Evolutionary conservation across 768 basidiomycete genomes (phyloP).

Genomic region (Neoboletus brunneissimus): DNA sequence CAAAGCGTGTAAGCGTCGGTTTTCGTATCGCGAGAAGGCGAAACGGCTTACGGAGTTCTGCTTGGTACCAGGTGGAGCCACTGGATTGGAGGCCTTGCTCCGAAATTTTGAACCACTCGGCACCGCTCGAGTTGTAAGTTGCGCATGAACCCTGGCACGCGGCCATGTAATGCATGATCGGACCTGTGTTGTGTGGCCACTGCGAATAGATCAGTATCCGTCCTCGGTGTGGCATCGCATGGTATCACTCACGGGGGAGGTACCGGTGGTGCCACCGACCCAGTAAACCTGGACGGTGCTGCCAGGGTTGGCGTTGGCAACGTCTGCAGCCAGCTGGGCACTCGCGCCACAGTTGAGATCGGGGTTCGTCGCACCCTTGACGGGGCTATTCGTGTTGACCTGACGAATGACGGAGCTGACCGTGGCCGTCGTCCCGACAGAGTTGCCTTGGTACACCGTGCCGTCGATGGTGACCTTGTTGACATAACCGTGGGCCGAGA

Average conservation of each 20-base stretch:
- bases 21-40: background rate
- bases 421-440: slow-evolving; percentile 27
- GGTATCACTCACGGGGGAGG: slow-evolving; percentile 22
- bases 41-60: slow-evolving; percentile 40
- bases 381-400: slow-evolving; percentile 41
- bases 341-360: slow-evolving; percentile 56
- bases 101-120: slow-evolving; percentile 76
- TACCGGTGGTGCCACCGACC: slow-evolving; percentile 40
- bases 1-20: background rate
- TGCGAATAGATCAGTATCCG: slow-evolving; percentile 8
- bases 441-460: slow-evolving; percentile 28
- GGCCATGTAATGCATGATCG: slow-evolving; percentile 72
- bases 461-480: slow-evolving; percentile 29
- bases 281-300: slow-evolving; percentile 52
- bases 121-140: slow-evolving; percentile 49
- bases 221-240: background rate
- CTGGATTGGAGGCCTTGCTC: slow-evolving; percentile 43
- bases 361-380: slow-evolving; percentile 56
- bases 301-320: slow-evolving; percentile 58
- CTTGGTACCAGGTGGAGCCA: slow-evolving; percentile 47
- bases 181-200: slow-evolving; percentile 61
- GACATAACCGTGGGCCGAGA: slow-evolving; percentile 30
- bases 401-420: slow-evolving; percentile 41
- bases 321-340: slow-evolving; percentile 44
- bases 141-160: slow-evolving; percentile 55